phyloP scores from a whole-genome alignment of 352 stramenopile genomes.

The Globisporangium echinulatum region DNA sequence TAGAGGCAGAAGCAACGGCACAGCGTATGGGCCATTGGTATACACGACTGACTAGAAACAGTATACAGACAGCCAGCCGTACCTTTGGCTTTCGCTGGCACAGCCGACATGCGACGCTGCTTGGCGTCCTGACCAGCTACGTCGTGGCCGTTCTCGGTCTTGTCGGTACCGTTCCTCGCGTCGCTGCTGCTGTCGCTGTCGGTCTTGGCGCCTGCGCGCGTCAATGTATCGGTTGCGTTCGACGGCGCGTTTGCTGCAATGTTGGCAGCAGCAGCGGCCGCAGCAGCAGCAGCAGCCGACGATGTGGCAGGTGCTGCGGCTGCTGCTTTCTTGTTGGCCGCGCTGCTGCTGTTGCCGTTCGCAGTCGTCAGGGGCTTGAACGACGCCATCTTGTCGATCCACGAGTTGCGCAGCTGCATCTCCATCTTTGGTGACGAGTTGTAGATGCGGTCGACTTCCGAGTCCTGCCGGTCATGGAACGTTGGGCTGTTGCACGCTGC shows the following conservation, averaged over 20 bases:
- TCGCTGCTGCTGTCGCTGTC: background rate
- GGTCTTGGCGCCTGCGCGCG: constrained; percentile 14
- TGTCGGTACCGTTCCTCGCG: background rate
- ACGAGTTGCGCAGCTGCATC: constrained; percentile 80
- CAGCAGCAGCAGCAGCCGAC: background rate
- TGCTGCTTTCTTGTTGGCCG: constrained; percentile 39
- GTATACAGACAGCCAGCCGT: background rate
- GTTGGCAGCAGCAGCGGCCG: background rate
- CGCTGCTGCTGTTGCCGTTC: constrained; percentile 13
- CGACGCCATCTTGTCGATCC: constrained; percentile 82
- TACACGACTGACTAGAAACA: too few relatives aligned
- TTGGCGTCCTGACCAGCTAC: constrained; percentile 5
- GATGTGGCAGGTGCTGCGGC: constrained; percentile 12
- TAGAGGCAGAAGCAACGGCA: too few relatives aligned
- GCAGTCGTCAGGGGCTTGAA: constrained; percentile 46
- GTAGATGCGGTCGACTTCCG: constrained; percentile 86
- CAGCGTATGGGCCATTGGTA: too few relatives aligned
- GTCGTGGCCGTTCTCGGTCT: constrained; percentile 6
- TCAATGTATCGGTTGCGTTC: constrained; percentile 7
- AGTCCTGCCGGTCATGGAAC: constrained; percentile 87
- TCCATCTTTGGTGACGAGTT: constrained; percentile 88
- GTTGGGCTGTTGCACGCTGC: constrained; percentile 79
- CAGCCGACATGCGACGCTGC: constrained; percentile 8
- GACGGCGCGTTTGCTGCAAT: background rate
- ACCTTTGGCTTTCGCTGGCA: constrained; percentile 14